These are phyloP conservation scores for Amyloporia xantha DNA, from an alignment of 768 basidiomycete species.

Conservation along the genomic window DNA sequence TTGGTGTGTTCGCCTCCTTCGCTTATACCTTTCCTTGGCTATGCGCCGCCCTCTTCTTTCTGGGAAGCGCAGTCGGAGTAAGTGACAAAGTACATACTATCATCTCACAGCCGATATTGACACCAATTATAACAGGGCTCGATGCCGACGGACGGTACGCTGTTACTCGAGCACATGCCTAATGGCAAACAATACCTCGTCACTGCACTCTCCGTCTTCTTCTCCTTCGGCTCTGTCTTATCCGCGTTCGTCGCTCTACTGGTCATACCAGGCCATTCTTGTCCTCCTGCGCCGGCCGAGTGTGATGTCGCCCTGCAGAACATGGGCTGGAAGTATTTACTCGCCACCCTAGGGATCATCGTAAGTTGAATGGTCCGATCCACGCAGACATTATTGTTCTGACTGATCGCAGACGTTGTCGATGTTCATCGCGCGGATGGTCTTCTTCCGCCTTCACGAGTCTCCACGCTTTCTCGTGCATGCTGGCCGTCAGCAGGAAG, in stretches of 20 bases:
- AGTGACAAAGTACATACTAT: slow-evolving; percentile 24
- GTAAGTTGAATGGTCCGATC: slow-evolving; percentile 42
- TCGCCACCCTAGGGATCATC: slow-evolving; percentile 69
- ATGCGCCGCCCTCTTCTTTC: slow-evolving; percentile 74
- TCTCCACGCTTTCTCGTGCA: slow-evolving; percentile 92
- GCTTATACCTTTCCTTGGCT: slow-evolving; percentile 60
- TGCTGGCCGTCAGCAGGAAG: slow-evolving; percentile 78
- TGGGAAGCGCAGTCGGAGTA: slow-evolving; percentile 93
- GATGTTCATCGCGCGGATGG: slow-evolving; percentile 84
- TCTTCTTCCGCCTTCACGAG: slow-evolving; percentile 90
- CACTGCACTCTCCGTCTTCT: slow-evolving; percentile 90
- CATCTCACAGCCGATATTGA: not conserved
- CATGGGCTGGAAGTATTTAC: slow-evolving; percentile 84
- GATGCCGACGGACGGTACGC: slow-evolving; percentile 95
- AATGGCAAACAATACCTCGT: slow-evolving; percentile 88
- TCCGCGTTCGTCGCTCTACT: slow-evolving; percentile 74
- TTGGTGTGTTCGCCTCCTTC: slow-evolving; percentile 77
- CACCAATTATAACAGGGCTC: slow-evolving; percentile 49
- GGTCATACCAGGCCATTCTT: slow-evolving; percentile 73
- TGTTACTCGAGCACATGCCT: slow-evolving; percentile 89
- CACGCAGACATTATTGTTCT: slow-evolving; percentile 1
- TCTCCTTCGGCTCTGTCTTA: slow-evolving; percentile 87
- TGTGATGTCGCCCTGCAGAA: slow-evolving; percentile 72
- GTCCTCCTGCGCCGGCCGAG: slow-evolving; percentile 35
- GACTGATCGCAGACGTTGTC: slow-evolving; percentile 55